Evolutionary conservation across 2,329 filamentous ascomycete genomes (phyloP), one percentile per base, ranked within the genome.

Genomic region (Helminthosporium solani): DNA sequence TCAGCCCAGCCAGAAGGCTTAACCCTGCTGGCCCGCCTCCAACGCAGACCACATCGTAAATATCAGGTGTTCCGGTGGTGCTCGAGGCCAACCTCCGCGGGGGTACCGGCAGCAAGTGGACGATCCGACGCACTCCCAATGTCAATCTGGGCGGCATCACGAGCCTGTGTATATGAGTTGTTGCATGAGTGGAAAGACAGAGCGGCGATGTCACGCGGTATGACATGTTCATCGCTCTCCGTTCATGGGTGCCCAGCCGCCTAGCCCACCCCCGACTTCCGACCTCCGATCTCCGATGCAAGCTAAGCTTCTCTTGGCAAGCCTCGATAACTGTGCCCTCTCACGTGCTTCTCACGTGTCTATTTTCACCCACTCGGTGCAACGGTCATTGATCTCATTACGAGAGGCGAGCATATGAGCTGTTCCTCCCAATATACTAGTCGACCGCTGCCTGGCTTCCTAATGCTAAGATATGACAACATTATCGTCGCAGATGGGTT

Each of bases 21-120:
- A 99, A 78, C 44, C 92, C 92, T 35, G 90, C 90, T 19, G 91
- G 90, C 4, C 91, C 90, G 51, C 90, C 91, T 50, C 90, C 90
- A 43, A 96, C 87, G 61, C 90, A 94, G 52, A 96, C 89, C 25
- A 96, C 87, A 80, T 96, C 90, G 75, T 94, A 96, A 61, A 96
- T 84, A 55, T 95, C 88, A 9, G 84, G 82, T 11, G 58, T 49
- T 37, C 53, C 49, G 52, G 62, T 49, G 31, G 66, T 60, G 52
- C 52, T 68, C 37, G 68, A 68, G 19, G 63, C 65, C 47, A 56
- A 67, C 49, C 62, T 61, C 48, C 54, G 63, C 21, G 46, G 55
- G 9, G 6, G 6, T 6, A 9, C 6, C 23, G 56, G 30, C 40
- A 40, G 54, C 25, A 31, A 57, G 23, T 40, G 49, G 15, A 60